Percentiles rank a stretch among this genome's conserved stretches.
These are phyloP conservation scores for Xerocomus spinulosus DNA, from an alignment of 768 basidiomycete genomes.

Conservation along the genomic window DNA sequence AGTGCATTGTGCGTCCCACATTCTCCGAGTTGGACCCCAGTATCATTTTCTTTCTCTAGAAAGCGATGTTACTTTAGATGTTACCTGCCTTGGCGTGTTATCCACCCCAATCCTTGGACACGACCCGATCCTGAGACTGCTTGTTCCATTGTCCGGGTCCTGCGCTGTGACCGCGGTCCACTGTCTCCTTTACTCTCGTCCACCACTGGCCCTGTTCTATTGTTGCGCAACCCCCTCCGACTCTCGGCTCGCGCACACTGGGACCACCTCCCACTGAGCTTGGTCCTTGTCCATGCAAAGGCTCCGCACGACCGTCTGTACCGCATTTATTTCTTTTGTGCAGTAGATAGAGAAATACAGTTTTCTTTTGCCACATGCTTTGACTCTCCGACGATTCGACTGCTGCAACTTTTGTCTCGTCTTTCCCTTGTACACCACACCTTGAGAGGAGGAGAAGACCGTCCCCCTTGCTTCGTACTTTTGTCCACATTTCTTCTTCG, in stretches of 20 bases:
- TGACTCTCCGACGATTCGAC: constrained; percentile 52
- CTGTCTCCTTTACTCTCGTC: neutral
- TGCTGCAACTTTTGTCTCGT: constrained; percentile 30
- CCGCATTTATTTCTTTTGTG: constrained; percentile 25
- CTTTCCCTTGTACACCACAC: constrained; percentile 21
- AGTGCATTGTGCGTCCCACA: neutral
- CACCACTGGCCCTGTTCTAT: neutral
- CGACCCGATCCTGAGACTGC: no score
- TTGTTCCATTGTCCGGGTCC: no score
- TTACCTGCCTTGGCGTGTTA: neutral
- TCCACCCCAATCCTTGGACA: no score
- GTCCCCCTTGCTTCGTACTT: constrained; percentile 10
- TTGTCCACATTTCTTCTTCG: constrained; percentile 16
- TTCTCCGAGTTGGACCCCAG: neutral
- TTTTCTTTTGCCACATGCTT: constrained; percentile 42
- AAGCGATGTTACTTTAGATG: neutral
- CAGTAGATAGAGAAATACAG: constrained; percentile 34
- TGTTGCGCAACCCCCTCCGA: neutral
- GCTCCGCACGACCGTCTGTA: constrained; percentile 15
- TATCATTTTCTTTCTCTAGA: neutral
- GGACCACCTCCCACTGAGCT: neutral
- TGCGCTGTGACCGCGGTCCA: no score
- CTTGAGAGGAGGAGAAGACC: constrained; percentile 12
- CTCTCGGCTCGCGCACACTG: neutral
- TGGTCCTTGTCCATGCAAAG: constrained; percentile 1